Evolutionary conservation across 176 grass and related monocot genomes (phyloP), one percentile per base, ranked within the genome.

Genomic region (Guadua angustifolia): DNA sequence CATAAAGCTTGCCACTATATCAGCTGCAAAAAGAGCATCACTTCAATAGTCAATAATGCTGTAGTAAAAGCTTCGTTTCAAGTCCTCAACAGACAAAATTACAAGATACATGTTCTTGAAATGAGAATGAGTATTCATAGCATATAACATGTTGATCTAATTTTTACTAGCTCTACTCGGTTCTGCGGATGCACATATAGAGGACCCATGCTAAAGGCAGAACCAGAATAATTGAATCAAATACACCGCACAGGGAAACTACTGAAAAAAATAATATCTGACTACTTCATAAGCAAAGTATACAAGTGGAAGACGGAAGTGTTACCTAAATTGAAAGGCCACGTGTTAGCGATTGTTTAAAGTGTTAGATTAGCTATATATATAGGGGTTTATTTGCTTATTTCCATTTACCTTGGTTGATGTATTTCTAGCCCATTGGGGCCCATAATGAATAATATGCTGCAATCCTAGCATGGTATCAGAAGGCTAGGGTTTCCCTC

Each of bases 1-100:
- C 79, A 88, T 84, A 80, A 94, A 97, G 68, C 90, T 94, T 53
- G 95, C 95, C 40, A 93, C 66, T 86, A 97, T 86, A 84, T 87
- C 88, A 87, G 92, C 95, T 94, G 92, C 68, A 83, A 82, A 83
- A 55, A 81, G 21, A 84, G 64, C 16, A 63, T 42, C 40, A 58
- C 8, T 83, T 65, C n/a, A 78, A 17, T 59, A 46, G 43, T 43
- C 25, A 77, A 70, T 33, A 67, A 40, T n/a, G 0, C 46, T 51
- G 9, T 24, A 11, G 24, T 69, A n/a, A 56, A 85, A 78, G 53
- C 17, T 69, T 46, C 42, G 44, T 67, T 45, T 77, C 14, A 77
- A 77, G 15, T 81, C 43, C 7, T 59, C 73, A 83, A 57, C 12
- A 65, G 38, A 73, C 24, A 71, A 78, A 67, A 57, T 24, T 46